A percentile compares a stretch with the other conserved stretches of the same genome.
Conservation (phyloP, 345 rosid genomes). For the Gossypium herbaceum region DNA sequence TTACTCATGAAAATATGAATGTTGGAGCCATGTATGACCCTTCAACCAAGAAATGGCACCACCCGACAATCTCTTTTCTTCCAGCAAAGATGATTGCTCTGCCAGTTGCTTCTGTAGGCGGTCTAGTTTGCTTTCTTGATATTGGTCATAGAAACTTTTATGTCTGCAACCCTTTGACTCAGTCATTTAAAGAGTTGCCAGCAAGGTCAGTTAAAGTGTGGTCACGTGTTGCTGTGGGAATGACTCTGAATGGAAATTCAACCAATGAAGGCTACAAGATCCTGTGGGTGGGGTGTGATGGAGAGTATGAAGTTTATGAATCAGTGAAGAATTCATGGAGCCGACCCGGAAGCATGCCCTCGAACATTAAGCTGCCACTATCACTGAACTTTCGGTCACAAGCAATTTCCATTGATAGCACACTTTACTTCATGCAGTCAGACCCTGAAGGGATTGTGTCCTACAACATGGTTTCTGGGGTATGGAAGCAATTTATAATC, state of each 20-base stretch:
- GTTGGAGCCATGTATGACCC: slow-evolving; percentile 91
- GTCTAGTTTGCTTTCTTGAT: slow-evolving; percentile 93
- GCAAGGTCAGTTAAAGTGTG: slow-evolving; percentile 82
- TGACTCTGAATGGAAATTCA: slow-evolving; percentile 62
- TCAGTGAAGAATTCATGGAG: slow-evolving; percentile 68
- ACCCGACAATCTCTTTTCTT: slow-evolving; percentile 59
- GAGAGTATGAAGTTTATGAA: slow-evolving; percentile 91
- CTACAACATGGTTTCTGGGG: slow-evolving; percentile 62
- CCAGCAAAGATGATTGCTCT: slow-evolving; percentile 66
- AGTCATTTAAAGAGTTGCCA: slow-evolving; percentile 78
- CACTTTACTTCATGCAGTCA: slow-evolving; percentile 82
- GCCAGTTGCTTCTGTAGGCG: slow-evolving; percentile 96
- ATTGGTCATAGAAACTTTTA: slow-evolving; percentile 84
- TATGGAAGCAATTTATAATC: slow-evolving; percentile 71
- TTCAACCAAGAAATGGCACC: slow-evolving; percentile 80
- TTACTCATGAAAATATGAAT: slow-evolving; percentile 77
- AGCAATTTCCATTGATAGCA: slow-evolving; percentile 58
- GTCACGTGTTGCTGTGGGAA: slow-evolving; percentile 93
- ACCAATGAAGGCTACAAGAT: slow-evolving; percentile 68
- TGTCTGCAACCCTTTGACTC: slow-evolving; percentile 86
- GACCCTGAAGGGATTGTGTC: slow-evolving; percentile 93
- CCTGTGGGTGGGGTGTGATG: slow-evolving; percentile 88
- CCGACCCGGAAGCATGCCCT: slow-evolving; percentile 72
- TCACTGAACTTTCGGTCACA: slow-evolving; percentile 86
- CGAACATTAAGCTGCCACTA: slow-evolving; percentile 67